Evolutionary conservation across 2,329 filamentous ascomycete genomes (phyloP).

Genomic region (Neofusicoccum parvum): DNA sequence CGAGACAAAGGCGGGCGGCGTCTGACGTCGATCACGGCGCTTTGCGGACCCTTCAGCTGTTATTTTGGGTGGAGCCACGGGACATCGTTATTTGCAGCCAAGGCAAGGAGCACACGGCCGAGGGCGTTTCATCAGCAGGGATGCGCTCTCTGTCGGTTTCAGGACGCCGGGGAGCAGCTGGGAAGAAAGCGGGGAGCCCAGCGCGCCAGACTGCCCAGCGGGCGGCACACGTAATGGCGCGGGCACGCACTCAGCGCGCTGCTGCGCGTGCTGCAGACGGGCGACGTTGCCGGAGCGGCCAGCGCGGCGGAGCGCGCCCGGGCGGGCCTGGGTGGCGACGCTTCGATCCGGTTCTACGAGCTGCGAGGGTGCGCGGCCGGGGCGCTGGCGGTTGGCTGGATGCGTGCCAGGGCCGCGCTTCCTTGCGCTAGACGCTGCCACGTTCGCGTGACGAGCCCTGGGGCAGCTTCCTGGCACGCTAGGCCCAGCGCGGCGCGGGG

Average conservation of each 20-base stretch:
- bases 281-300: not conserved
- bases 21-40: constrained; percentile 19
- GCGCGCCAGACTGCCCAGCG: not conserved
- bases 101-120: constrained; percentile 9
- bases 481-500: not conserved
- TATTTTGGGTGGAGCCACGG: constrained; percentile 16
- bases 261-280: not conserved
- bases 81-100: constrained; percentile 16
- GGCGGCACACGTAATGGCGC: constrained; percentile 8
- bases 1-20: constrained; percentile 14
- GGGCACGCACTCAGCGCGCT: not conserved
- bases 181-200: constrained; percentile 9
- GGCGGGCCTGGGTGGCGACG: not conserved
- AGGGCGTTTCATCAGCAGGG: constrained; percentile 18
- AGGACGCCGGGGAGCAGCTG: constrained; percentile 8
- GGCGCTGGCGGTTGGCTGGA: constrained; percentile 3
- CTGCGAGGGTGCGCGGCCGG: not conserved
- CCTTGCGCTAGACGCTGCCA: constrained; percentile 8
- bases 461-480: not conserved
- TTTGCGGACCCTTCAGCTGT: constrained; percentile 9
- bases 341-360: not conserved
- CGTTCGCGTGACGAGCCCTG: constrained; percentile 13
- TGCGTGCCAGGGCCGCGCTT: constrained; percentile 12
- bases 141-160: constrained; percentile 4
- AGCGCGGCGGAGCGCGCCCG: not conserved